A percentile compares a stretch with the other conserved stretches of the same genome.
phyloP scores from a whole-genome alignment of 305 asterid genomes.

The Fraxinus baroniana region DNA sequence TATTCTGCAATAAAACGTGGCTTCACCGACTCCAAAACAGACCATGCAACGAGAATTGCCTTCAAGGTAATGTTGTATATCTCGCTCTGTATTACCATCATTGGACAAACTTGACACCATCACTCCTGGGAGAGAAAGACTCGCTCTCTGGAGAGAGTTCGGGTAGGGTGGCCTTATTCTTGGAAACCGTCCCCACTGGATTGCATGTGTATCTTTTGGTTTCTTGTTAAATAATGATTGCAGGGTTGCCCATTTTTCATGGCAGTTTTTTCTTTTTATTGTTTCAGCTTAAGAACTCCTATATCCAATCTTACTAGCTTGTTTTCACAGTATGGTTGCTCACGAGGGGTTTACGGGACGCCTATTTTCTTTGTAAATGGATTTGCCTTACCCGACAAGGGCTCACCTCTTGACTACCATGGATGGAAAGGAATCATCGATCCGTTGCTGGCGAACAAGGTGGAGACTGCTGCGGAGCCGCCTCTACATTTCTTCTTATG shows the following conservation, averaged over 20 bases:
- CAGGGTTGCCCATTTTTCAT: neutral
- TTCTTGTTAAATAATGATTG: neutral
- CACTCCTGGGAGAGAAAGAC: neutral
- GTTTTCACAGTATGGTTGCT: conserved; percentile 66
- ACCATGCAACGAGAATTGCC: conserved; percentile 59
- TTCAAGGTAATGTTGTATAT: conserved; percentile 61
- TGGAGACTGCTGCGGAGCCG: neutral
- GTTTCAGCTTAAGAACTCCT: too few relatives aligned
- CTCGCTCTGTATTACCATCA: neutral
- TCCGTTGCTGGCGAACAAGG: conserved; percentile 40
- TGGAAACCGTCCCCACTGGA: neutral
- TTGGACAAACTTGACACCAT: neutral
- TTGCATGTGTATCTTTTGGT: neutral
- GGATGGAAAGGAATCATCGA: conserved; percentile 65
- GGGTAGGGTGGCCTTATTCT: neutral
- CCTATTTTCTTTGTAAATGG: conserved; percentile 89
- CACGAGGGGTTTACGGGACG: conserved; percentile 79
- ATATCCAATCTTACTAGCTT: neutral
- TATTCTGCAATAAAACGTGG: conserved; percentile 44
- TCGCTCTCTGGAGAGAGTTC: neutral
- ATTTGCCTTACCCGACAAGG: conserved; percentile 67
- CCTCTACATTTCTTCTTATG: conserved; percentile 11
- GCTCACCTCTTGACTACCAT: conserved; percentile 43
- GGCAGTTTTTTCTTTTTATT: neutral
- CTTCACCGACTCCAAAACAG: conserved; percentile 51